Conservation (phyloP, 2,329 filamentous ascomycete species). For the Mariannaea sp. region DNA sequence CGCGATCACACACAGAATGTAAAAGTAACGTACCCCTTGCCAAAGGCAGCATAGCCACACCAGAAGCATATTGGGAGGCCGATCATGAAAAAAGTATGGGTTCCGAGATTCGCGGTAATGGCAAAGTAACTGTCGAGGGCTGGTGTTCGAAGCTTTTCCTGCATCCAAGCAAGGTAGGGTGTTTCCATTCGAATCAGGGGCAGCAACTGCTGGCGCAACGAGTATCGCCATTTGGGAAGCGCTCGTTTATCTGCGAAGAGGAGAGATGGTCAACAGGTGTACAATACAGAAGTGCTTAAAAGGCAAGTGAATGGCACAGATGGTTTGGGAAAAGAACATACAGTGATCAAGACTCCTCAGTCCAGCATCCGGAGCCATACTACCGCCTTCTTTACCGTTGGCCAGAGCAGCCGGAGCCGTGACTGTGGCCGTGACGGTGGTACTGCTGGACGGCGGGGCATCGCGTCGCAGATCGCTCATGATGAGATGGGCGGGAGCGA, state of each 20-base stretch:
- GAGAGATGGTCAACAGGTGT: constrained; percentile 14
- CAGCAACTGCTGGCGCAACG: constrained; percentile 77
- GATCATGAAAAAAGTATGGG: constrained; percentile 99
- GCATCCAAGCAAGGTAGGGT: constrained; percentile 86
- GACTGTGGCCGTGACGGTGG: constrained; percentile 18
- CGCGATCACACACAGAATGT: neutral
- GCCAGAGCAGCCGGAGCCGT: constrained; percentile 16
- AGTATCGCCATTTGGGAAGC: constrained; percentile 88
- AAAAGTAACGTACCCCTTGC: constrained; percentile 72
- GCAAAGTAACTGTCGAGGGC: constrained; percentile 96
- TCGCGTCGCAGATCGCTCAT: constrained; percentile 43
- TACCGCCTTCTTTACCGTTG: constrained; percentile 27
- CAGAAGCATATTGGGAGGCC: constrained; percentile 94
- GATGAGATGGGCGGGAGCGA: constrained; percentile 26
- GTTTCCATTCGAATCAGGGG: constrained; percentile 94
- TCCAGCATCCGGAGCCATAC: constrained; percentile 66
- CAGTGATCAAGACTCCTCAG: constrained; percentile 81
- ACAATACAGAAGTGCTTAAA: constrained; percentile 2
- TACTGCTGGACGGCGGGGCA: constrained; percentile 37
- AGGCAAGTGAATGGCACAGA: neutral
- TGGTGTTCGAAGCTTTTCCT: constrained; percentile 78
- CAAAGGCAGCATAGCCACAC: constrained; percentile 86
- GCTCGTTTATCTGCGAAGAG: constrained; percentile 72
- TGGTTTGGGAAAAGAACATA: constrained; percentile 44
- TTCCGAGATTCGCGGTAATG: constrained; percentile 92